These are phyloP conservation scores for Neobulgaria alba DNA, from an alignment of 2,329 filamentous ascomycete species.

Conservation along the genomic window DNA sequence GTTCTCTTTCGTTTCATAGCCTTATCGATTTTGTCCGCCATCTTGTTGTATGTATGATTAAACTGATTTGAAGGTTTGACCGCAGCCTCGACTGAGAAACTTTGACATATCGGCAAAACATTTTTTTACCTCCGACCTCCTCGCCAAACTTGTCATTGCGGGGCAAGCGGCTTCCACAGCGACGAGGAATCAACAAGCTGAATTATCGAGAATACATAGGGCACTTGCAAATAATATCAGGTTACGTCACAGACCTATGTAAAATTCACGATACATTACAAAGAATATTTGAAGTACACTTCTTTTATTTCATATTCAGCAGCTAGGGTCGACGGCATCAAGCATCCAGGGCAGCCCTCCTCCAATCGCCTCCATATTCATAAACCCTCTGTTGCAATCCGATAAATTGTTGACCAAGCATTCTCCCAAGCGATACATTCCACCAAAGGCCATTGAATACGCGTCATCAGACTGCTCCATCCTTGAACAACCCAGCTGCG, in stretches of 20 bases:
- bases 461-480: constrained; percentile 29
- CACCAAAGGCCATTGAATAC: constrained; percentile 29
- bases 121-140: not conserved
- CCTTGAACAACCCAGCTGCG: constrained; percentile 27
- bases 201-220: too few species aligned
- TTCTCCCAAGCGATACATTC: constrained; percentile 26
- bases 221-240: too few species aligned
- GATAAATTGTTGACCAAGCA: constrained; percentile 27
- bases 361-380: constrained; percentile 23
- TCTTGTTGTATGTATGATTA: constrained; percentile 3
- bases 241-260: too few species aligned
- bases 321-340: constrained; percentile 25
- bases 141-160: constrained; percentile 6
- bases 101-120: not conserved
- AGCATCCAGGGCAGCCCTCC: constrained; percentile 29
- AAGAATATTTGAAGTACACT: constrained; percentile 19
- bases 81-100: too few species aligned
- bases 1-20: constrained; percentile 44
- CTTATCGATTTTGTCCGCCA: constrained; percentile 24
- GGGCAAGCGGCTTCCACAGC: not conserved
- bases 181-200: not conserved
- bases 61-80: not conserved
- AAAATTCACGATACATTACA: too few species aligned
- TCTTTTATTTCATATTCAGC: constrained; percentile 24
- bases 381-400: constrained; percentile 28